phyloP scores from a whole-genome alignment of 148 eudicot species.

The Vaccinium darrowii region DNA sequence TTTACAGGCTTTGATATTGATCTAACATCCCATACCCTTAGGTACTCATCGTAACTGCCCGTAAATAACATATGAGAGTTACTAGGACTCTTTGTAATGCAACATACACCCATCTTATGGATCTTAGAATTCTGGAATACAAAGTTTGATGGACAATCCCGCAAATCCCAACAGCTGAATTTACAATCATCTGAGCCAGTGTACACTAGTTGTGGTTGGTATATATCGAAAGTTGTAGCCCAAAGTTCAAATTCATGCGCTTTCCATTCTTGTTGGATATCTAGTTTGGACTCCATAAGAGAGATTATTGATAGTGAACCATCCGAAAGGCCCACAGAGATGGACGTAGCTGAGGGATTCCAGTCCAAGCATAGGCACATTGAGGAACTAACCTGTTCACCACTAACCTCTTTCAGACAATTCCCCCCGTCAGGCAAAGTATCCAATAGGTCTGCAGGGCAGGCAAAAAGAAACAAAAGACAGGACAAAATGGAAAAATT shows the following conservation, averaged over 20 bases:
- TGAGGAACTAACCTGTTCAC: constrained; percentile 62
- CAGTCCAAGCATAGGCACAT: constrained; percentile 95
- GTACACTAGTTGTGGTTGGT: constrained; percentile 77
- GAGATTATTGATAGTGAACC: constrained; percentile 75
- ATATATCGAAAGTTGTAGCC: constrained; percentile 77
- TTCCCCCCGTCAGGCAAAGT: constrained; percentile 34
- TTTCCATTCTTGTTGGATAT: constrained; percentile 67
- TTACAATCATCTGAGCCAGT: constrained; percentile 94
- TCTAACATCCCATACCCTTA: constrained; percentile 86
- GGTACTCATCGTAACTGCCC: constrained; percentile 81
- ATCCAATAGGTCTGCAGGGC: not conserved
- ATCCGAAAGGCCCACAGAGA: constrained; percentile 78
- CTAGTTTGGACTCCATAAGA: constrained; percentile 51
- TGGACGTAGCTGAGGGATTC: constrained; percentile 69
- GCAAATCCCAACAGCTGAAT: constrained; percentile 82
- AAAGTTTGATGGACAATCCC: constrained; percentile 42
- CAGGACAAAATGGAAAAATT: not conserved
- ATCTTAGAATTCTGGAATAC: constrained; percentile 73
- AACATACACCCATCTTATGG: constrained; percentile 87
- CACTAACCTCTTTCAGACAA: constrained; percentile 42
- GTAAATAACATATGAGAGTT: constrained; percentile 64
- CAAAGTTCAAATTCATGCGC: constrained; percentile 91
- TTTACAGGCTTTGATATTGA: constrained; percentile 62
- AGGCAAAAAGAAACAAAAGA: not conserved
- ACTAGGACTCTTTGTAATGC: constrained; percentile 72